Evolutionary conservation across 1,139 yeast species (phyloP).

Genomic region (Debaryomycetaceae sp.): DNA sequence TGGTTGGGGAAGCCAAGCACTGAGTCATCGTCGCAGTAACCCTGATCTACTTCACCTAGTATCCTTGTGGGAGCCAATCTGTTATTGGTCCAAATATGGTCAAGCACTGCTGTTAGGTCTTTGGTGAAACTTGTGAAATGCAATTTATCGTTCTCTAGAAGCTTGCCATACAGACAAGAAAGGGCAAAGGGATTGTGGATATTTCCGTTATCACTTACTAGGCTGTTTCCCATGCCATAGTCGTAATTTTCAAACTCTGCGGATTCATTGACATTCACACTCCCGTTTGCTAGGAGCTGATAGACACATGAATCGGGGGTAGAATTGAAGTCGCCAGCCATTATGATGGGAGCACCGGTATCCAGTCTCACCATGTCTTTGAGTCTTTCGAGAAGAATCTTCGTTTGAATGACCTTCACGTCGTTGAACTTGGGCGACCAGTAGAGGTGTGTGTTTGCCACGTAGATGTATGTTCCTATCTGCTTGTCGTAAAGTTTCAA

Average conservation of each 20-base stretch:
- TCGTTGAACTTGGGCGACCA: slow-evolving; percentile 52
- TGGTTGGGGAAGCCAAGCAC: slow-evolving; percentile 36
- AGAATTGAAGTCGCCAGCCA: slow-evolving; percentile 56
- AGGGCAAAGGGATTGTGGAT: slow-evolving; percentile 20
- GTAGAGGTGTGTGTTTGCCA: slow-evolving; percentile 58
- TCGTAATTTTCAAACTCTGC: slow-evolving; percentile 23
- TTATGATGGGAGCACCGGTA: slow-evolving; percentile 20
- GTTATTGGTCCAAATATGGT: slow-evolving; percentile 55
- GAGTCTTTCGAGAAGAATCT: slow-evolving; percentile 36
- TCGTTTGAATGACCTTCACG: slow-evolving; percentile 53
- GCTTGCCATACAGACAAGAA: slow-evolving; percentile 16
- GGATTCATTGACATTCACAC: slow-evolving; percentile 23
- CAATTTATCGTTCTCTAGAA: slow-evolving; percentile 19
- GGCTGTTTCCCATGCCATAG: slow-evolving; percentile 30
- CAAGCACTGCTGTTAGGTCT: slow-evolving; percentile 49
- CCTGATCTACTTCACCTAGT: slow-evolving; percentile 20
- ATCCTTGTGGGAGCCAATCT: slow-evolving; percentile 16
- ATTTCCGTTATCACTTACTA: slow-evolving; percentile 11
- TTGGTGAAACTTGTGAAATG: slow-evolving; percentile 50
- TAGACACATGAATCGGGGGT: slow-evolving; percentile 46
- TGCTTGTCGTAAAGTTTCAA: slow-evolving; percentile 41
- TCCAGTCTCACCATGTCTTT: slow-evolving; percentile 15
- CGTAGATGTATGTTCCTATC: slow-evolving; percentile 36
- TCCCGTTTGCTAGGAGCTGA: slow-evolving; percentile 37
- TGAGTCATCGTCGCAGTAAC: slow-evolving; percentile 11